Evolutionary conservation across 345 rosid genomes (phyloP).

Genomic region (Acer campestre): DNA sequence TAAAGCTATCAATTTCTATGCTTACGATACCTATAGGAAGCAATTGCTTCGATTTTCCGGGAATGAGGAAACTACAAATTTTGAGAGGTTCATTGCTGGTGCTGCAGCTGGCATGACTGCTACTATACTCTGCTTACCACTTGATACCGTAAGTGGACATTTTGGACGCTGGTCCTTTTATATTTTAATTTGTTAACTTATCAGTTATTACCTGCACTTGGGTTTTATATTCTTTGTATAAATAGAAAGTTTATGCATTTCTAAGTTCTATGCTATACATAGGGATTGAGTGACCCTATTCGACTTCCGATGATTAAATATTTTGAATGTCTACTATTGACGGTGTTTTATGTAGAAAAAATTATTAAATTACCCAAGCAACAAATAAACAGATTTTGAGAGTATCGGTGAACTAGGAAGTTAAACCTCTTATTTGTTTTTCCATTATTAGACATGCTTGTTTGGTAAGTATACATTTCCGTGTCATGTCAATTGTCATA

Average conservation of each 20-base stretch:
- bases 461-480: too few relatives aligned
- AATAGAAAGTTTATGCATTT: background rate
- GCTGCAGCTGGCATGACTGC: slow-evolving; percentile 85
- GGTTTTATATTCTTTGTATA: background rate
- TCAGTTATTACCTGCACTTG: background rate
- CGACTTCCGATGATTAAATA: background rate
- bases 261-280: background rate
- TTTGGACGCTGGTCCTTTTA: background rate
- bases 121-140: slow-evolving; percentile 66
- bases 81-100: slow-evolving; percentile 74
- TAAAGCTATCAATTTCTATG: slow-evolving; percentile 71
- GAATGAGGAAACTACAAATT: slow-evolving; percentile 63
- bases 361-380: too few relatives aligned
- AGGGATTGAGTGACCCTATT: background rate
- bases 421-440: too few relatives aligned
- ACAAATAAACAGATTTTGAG: too few relatives aligned
- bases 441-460: too few relatives aligned
- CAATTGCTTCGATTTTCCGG: slow-evolving; percentile 59
- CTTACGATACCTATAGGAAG: slow-evolving; percentile 74
- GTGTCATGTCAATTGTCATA: too few relatives aligned
- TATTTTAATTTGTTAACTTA: background rate
- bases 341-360: background rate
- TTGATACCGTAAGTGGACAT: slow-evolving; percentile 59
- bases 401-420: too few relatives aligned
- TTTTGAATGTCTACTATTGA: background rate